Conservation (phyloP, 2,329 filamentous ascomycete genomes). For the Epichloe festucae region DNA sequence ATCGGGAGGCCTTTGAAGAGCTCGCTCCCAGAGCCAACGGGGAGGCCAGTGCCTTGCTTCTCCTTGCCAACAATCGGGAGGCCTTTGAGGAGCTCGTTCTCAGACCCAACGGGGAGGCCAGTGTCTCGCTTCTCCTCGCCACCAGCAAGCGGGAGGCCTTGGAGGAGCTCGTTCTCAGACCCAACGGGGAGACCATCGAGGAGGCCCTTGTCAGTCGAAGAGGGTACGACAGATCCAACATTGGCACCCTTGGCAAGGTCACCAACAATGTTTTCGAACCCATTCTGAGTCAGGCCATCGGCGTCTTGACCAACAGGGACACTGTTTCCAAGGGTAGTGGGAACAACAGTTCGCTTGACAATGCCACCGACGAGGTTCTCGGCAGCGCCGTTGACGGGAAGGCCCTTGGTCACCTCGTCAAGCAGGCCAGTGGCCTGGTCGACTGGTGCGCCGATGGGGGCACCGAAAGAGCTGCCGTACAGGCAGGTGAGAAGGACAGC, state of each 20-base stretch:
- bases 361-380: background rate
- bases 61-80: background rate
- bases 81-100: background rate
- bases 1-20: too few relatives aligned
- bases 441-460: background rate
- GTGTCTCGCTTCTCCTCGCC: background rate
- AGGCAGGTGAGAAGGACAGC: conserved; percentile 3
- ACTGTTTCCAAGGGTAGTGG: background rate
- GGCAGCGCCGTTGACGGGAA: too few relatives aligned
- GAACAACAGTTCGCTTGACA: background rate
- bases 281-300: too few relatives aligned
- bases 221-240: background rate
- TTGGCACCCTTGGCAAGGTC: background rate
- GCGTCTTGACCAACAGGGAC: background rate
- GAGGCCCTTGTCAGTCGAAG: background rate
- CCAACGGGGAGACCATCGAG: background rate
- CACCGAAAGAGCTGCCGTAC: conserved; percentile 2
- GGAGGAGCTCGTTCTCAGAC: background rate
- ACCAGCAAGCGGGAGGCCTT: background rate
- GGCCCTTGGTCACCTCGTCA: background rate
- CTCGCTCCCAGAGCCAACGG: background rate
- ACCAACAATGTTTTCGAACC: background rate
- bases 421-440: background rate
- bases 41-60: too few relatives aligned
- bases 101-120: background rate